Conservation (phyloP, 352 stramenopile species). For the Globisporangium mamillatum region DNA sequence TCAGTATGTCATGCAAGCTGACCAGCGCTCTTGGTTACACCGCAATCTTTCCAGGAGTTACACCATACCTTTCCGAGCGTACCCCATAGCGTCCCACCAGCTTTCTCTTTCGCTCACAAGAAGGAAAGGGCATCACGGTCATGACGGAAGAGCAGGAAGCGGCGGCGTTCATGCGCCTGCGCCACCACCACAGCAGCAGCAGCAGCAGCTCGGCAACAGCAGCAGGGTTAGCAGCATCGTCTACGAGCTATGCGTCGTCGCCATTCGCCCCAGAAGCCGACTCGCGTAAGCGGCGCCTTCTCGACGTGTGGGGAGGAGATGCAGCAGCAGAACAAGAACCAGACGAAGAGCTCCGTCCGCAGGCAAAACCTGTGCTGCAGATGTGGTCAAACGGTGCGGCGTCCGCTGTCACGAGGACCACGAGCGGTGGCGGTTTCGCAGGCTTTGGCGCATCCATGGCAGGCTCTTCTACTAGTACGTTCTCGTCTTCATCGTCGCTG, state of each 20-base stretch:
- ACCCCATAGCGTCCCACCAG: too few relatives aligned
- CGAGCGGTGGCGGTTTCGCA: constrained; percentile 2
- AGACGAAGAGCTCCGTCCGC: background rate
- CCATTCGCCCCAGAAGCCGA: background rate
- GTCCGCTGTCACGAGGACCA: constrained; percentile 7
- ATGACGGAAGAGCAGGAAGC: too few relatives aligned
- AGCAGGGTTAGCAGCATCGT: background rate
- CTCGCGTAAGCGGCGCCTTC: background rate
- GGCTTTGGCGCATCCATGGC: background rate
- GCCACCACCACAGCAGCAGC: background rate
- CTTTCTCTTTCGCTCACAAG: too few relatives aligned
- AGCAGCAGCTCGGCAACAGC: background rate
- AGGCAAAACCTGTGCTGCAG: constrained; percentile 3
- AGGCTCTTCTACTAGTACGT: background rate
- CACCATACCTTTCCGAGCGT: too few relatives aligned
- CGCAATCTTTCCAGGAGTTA: too few relatives aligned
- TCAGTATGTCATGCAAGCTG: too few relatives aligned
- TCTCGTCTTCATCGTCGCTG: background rate
- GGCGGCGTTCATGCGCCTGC: too few relatives aligned
- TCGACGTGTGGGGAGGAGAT: background rate
- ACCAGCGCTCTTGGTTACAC: too few relatives aligned
- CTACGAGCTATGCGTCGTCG: background rate
- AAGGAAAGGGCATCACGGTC: too few relatives aligned
- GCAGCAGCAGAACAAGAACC: background rate
- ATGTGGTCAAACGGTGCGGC: constrained; percentile 1